Evolutionary conservation across 2,329 filamentous ascomycete genomes (phyloP).

Genomic region (Trichoderma pleuroti): DNA sequence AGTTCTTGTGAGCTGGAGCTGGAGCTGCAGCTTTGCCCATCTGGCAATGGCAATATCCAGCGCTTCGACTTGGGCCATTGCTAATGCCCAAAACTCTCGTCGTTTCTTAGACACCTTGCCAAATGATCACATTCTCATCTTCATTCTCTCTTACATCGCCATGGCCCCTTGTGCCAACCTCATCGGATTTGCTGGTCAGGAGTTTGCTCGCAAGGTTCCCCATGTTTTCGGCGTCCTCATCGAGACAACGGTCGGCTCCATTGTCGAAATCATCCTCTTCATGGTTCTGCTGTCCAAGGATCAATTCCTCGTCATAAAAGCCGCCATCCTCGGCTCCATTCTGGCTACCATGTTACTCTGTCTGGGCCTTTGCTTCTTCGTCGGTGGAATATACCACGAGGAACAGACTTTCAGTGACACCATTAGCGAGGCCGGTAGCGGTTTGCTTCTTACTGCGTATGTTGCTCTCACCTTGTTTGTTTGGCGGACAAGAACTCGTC

Average conservation of each 20-base stretch:
- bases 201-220: slow-evolving; percentile 62
- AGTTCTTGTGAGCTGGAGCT: slow-evolving; percentile 27
- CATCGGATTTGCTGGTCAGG: slow-evolving; percentile 41
- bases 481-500: background rate
- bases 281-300: slow-evolving; percentile 62
- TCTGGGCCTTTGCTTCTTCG: slow-evolving; percentile 75
- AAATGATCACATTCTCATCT: slow-evolving; percentile 38
- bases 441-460: slow-evolving; percentile 28
- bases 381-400: slow-evolving; percentile 65
- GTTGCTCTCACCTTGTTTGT: background rate
- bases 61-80: background rate
- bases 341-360: slow-evolving; percentile 79
- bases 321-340: slow-evolving; percentile 79
- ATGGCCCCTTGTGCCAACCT: slow-evolving; percentile 49
- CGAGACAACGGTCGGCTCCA: slow-evolving; percentile 54
- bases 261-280: slow-evolving; percentile 80
- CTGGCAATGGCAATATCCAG: background rate
- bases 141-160: slow-evolving; percentile 45
- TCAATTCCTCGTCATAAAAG: slow-evolving; percentile 70
- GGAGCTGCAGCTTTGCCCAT: background rate
- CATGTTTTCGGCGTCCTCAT: slow-evolving; percentile 56
- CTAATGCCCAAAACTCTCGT: slow-evolving; percentile 24
- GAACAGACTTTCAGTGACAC: slow-evolving; percentile 70
- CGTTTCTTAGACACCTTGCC: slow-evolving; percentile 20
- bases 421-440: slow-evolving; percentile 73